Evolutionary conservation across 1,284 basidiomycete genomes (phyloP).

Genomic region (Pseudomicrostroma phylloplanum): DNA sequence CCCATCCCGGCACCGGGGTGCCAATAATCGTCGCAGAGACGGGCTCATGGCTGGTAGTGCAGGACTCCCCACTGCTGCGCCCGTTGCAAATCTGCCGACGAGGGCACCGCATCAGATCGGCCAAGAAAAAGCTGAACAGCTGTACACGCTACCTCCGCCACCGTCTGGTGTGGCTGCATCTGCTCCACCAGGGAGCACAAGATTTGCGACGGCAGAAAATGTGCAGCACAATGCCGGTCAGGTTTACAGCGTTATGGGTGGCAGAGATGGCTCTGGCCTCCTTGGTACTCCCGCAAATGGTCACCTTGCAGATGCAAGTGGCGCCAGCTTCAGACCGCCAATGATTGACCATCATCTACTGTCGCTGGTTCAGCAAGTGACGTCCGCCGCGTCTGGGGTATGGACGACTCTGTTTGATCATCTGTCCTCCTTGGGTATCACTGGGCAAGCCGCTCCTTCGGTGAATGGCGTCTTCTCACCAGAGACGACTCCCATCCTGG

Average conservation of each 20-base stretch:
- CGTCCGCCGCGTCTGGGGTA: conserved; percentile 27
- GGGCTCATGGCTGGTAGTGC: too few relatives aligned
- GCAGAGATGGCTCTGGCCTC: too few relatives aligned
- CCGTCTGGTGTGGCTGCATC: not conserved
- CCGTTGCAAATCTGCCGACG: too few relatives aligned
- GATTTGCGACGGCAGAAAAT: not conserved
- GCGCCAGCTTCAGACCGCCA: not conserved
- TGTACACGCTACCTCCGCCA: not conserved
- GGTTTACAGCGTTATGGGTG: too few relatives aligned
- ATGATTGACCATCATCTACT: conserved; percentile 34
- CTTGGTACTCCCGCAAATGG: too few relatives aligned
- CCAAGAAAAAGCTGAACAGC: too few relatives aligned
- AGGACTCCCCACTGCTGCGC: too few relatives aligned
- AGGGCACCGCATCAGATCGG: too few relatives aligned
- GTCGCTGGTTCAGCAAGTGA: conserved; percentile 33
- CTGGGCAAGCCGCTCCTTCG: not conserved
- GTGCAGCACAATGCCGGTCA: not conserved
- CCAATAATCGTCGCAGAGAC: too few relatives aligned
- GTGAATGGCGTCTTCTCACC: not conserved
- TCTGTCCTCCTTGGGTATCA: conserved; percentile 18
- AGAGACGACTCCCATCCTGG: conserved; percentile 1
- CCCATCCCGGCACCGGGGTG: too few relatives aligned
- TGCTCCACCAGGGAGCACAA: not conserved
- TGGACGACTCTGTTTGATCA: conserved; percentile 39
- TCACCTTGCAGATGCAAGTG: too few relatives aligned